A percentile compares a stretch with the other conserved stretches of the same genome.
phyloP scores from a whole-genome alignment of 139 green algal species.

The Chlorella sp. region DNA sequence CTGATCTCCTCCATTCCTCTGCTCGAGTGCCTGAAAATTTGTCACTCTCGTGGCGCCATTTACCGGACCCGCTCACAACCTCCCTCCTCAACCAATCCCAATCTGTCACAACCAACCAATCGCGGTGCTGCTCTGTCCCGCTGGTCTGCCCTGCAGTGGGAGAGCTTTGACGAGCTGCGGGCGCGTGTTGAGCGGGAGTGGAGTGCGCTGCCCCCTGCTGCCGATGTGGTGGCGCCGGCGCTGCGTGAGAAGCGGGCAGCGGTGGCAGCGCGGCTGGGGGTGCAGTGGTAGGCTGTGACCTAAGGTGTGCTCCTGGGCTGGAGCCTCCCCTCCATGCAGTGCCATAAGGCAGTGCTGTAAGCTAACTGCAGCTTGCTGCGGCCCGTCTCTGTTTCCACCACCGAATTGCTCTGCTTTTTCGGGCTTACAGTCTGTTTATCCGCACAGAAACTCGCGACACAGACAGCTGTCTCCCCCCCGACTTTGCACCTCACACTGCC shows the following conservation, averaged over 20 bases:
- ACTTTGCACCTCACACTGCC: too few relatives aligned
- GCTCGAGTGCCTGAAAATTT: too few relatives aligned
- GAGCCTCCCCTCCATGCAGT: too few relatives aligned
- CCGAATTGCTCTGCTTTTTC: too few relatives aligned
- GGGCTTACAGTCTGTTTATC: too few relatives aligned
- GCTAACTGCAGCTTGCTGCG: too few relatives aligned
- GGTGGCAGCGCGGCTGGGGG: conserved; percentile 17
- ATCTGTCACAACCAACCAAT: too few relatives aligned
- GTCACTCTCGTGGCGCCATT: neutral
- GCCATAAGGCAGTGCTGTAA: too few relatives aligned
- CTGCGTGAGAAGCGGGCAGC: conserved; percentile 66
- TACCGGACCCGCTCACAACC: neutral
- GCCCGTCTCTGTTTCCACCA: too few relatives aligned
- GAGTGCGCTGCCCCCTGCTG: conserved; percentile 63
- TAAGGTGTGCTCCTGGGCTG: neutral
- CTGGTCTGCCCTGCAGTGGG: conserved; percentile 61
- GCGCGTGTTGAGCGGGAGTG: conserved; percentile 72
- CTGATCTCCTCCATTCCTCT: too few relatives aligned
- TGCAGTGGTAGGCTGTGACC: neutral
- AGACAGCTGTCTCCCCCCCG: too few relatives aligned
- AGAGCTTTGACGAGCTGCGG: conserved; percentile 72
- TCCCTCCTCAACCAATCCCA: neutral
- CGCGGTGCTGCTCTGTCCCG: neutral
- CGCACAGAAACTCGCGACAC: too few relatives aligned
- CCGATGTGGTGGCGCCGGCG: conserved; percentile 61